phyloP scores from a whole-genome alignment of 345 rosid genomes.

The Stellera chamaejasme region DNA sequence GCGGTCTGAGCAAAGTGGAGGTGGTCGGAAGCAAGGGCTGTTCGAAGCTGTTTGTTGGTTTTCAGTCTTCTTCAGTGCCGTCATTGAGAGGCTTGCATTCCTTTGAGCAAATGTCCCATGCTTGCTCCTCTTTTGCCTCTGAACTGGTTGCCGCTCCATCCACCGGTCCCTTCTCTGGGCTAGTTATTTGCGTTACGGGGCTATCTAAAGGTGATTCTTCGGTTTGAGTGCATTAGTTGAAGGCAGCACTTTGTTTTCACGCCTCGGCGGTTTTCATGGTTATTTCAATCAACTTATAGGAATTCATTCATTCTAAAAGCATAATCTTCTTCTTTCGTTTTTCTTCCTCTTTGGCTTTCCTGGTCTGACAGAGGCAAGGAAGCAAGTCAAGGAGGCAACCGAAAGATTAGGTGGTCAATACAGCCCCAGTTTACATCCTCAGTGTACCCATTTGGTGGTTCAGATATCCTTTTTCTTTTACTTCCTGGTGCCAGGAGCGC shows the following conservation, averaged over 20 bases:
- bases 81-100: conserved; percentile 33
- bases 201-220: conserved; percentile 84
- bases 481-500: not conserved
- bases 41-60: conserved; percentile 59
- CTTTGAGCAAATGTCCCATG: conserved; percentile 35
- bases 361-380: conserved; percentile 61
- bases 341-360: conserved; percentile 8
- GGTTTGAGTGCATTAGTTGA: not conserved
- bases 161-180: conserved; percentile 56
- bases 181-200: conserved; percentile 87
- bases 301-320: no score
- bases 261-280: not conserved
- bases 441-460: conserved; percentile 90
- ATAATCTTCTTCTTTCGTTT: not conserved
- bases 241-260: not conserved
- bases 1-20: conserved; percentile 45
- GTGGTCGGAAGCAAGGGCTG: conserved; percentile 68
- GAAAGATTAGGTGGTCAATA: conserved; percentile 88
- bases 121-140: conserved; percentile 34
- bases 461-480: conserved; percentile 69
- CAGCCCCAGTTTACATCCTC: conserved; percentile 72
- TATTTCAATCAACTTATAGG: no score
- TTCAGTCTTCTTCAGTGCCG: conserved; percentile 37
- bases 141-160: conserved; percentile 24
- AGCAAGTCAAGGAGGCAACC: conserved; percentile 88